phyloP scores from a whole-genome alignment of 108 stramenopile genomes.

The Conticribra guillardii region DNA sequence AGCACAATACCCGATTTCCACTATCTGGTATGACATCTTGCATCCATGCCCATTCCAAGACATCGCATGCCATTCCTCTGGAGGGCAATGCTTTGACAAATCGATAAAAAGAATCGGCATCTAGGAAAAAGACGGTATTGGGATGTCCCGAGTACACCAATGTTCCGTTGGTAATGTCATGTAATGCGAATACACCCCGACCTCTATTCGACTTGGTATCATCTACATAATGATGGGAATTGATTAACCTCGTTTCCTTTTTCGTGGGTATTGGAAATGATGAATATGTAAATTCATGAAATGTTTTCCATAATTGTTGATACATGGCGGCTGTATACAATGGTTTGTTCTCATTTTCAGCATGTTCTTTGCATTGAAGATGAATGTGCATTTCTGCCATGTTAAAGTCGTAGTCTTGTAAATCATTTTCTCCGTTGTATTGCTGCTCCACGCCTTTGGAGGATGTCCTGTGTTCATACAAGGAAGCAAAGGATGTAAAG shows the following conservation, averaged over 20 bases:
- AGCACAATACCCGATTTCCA: background rate
- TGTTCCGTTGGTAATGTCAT: background rate
- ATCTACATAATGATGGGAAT: background rate
- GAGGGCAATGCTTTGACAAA: background rate
- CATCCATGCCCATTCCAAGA: slow-evolving; percentile 5
- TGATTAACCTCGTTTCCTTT: too few relatives aligned
- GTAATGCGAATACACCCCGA: background rate
- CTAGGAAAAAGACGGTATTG: background rate
- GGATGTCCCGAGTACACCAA: background rate
- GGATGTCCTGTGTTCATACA: too few relatives aligned
- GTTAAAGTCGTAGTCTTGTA: background rate
- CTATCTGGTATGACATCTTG: background rate
- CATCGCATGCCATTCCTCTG: slow-evolving; percentile 3
- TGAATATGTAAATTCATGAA: slow-evolving; percentile 9
- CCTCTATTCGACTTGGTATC: background rate
- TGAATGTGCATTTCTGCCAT: background rate
- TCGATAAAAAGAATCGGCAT: background rate
- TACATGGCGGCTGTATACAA: slow-evolving; percentile 13
- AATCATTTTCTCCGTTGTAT: background rate
- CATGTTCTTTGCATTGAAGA: slow-evolving; percentile 9
- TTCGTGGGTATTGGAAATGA: slow-evolving; percentile 18
- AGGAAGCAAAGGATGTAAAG: too few relatives aligned
- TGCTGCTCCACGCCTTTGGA: background rate
- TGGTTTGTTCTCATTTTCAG: slow-evolving; percentile 14
- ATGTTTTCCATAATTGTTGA: slow-evolving; percentile 12